Percentiles rank a stretch among this genome's conserved stretches.
Evolutionary conservation across 306 rosid species (phyloP).

Genomic region (Citrullus mucosospermus): DNA sequence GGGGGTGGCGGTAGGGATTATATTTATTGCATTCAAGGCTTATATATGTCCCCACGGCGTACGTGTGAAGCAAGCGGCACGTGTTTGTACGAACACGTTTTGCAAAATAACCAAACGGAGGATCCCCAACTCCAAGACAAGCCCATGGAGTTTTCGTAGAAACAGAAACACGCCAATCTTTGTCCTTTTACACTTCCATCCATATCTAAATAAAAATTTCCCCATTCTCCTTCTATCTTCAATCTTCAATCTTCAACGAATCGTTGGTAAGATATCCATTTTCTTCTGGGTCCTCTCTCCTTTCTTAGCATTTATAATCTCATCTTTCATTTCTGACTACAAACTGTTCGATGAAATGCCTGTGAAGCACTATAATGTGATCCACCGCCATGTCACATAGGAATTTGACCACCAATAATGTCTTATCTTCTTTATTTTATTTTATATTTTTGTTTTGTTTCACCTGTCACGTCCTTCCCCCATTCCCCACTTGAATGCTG

Average conservation of each 20-base stretch:
- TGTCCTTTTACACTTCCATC: neutral
- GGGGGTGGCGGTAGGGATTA: neutral
- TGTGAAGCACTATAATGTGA: slow-evolving; percentile 22
- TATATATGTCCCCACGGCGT: neutral
- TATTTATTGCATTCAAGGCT: neutral
- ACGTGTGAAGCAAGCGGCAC: neutral
- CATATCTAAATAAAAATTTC: neutral
- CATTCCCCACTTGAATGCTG: slow-evolving; percentile 1
- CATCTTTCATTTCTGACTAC: slow-evolving; percentile 12
- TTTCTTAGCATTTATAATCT: neutral
- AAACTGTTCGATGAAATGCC: slow-evolving; percentile 12
- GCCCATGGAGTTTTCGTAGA: neutral
- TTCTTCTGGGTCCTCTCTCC: neutral
- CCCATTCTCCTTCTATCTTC: neutral
- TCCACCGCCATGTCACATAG: slow-evolving; percentile 27
- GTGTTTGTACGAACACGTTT: slow-evolving; percentile 38
- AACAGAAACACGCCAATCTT: slow-evolving; percentile 3
- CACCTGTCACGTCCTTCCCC: neutral
- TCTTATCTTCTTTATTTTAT: neutral
- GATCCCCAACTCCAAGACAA: neutral
- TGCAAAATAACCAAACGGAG: neutral
- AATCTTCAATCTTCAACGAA: neutral
- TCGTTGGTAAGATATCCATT: slow-evolving; percentile 1
- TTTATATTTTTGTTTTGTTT: neutral
- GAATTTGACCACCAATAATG: slow-evolving; percentile 9